Base-by-base conservation (phyloP, 225 moss, liverwort and hornwort genomes). In the Climacium dendroides region DNA sequence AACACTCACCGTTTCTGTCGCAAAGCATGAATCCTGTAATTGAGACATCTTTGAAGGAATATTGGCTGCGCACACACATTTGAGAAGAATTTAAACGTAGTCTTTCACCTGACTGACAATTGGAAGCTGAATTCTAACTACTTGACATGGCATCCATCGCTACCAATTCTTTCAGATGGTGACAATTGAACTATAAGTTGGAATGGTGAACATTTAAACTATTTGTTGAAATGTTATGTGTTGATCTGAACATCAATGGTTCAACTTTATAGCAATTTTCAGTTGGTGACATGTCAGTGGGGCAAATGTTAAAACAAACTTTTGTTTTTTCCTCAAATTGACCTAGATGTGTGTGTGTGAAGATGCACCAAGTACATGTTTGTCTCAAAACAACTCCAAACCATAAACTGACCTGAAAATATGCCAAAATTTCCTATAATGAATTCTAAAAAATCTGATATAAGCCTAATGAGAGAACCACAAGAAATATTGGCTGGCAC, bases 31-130 rank as follows among this genome's bases (percentile, higher is more conserved):
- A 80, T 86, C 59, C 25, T 86, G 48, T 86, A 71, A 26, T 37
- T 86, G 70, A 86, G 86, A 80, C 80, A 86, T 70, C 86, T 79
- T 80, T 86, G 86, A 55, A 86, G 86, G n/a, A 86, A 86, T 34
- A 86, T 3, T 55, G 85, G 85, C 65, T 78, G 65, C 43, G n/a
- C 30, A 54, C 39, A 41, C 65, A 78, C 39, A 85, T 24, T 48
- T 29, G 26, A 23, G 52, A 10, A 35, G 11, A 75, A 54, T 53
- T 63, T 12, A 41, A 54, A 43, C 6, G 2, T 25, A 32, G 30
- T 30, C 29, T 67, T 39, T 41, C 39, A 54, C 60, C 4, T 84
- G 16, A 32, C 18, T 47, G 19, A 60, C 47, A 55, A 23, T 35
- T 47, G 34, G 26, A 73, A 73, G 34, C 25, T 47, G 7, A 84